Base-by-base conservation (phyloP, 2,329 filamentous ascomycete genomes). In the Immersiporthe knoxdaviesiana region DNA sequence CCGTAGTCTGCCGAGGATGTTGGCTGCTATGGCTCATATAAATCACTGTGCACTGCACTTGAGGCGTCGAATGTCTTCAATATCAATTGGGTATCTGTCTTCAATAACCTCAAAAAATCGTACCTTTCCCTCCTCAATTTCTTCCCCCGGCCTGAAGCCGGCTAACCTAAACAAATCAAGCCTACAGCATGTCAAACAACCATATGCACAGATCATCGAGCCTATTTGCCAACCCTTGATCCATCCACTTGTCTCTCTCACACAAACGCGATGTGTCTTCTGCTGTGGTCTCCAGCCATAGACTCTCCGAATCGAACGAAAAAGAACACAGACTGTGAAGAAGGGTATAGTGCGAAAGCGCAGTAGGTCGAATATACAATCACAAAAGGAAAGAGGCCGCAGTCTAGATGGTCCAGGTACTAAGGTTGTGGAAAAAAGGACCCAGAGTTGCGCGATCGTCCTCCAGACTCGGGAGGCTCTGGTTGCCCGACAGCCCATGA, bases 261-360 rank as follows among this genome's bases (percentile, higher is more conserved):
- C 21, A 47, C 21, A n/a, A 47, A 21, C 18, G n/a, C n/a, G 21
- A n/a, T 47, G 18, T n/a, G 18, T n/a, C 44, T 47, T 47, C 44
- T 47, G 44, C 44, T 47, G 44, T 47, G 44, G 21, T 18, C 2
- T 14, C 56, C 14, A 21, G 32, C 56, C 12, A 10, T 59, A 37
- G 16, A 35, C 24, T 63, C 61, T 50, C 24, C 41, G 21, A 59
- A 12, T n/a, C 18, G 16, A 32, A 47, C n/a, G n/a, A n/a, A 1
- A 37, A 37, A 44, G 59, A 62, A 41, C n/a, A 58, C 37, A 65
- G 21, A 47, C 4, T 35, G 35, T n/a, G 44, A 65, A 10, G 54
- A 65, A 59, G 63, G 63, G 63, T 65, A 65, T 65, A 65, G 35
- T 59, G 52, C 63, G 47, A 65, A 59, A 32, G 35, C 63, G 37